A percentile compares a stretch with the other conserved stretches of the same genome.
These are phyloP conservation scores for Kodamaea arcana DNA, from an alignment of 1,139 yeast species.

Conservation along the genomic window DNA sequence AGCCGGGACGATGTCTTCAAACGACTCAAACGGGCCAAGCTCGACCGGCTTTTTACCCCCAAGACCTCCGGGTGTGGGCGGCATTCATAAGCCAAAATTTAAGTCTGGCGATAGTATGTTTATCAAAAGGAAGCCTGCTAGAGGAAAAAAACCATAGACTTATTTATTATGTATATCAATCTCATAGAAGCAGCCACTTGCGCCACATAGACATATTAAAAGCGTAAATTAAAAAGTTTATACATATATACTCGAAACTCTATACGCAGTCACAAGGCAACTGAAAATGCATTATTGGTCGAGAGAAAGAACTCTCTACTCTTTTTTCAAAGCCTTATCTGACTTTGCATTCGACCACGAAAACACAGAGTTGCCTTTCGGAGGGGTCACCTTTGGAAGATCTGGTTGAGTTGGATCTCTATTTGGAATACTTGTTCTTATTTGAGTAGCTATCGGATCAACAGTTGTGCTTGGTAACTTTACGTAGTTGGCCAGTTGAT, in stretches of 20 bases:
- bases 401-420: neutral
- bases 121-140: neutral
- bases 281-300: too few relatives aligned
- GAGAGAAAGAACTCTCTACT: too few relatives aligned
- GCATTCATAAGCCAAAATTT: neutral
- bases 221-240: too few relatives aligned
- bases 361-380: conserved; percentile 1
- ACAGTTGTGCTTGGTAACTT: too few relatives aligned
- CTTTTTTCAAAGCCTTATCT: neutral
- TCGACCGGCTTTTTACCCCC: conserved; percentile 3
- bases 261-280: too few relatives aligned
- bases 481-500: too few relatives aligned
- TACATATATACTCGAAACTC: too few relatives aligned
- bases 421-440: neutral
- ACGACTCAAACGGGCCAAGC: neutral
- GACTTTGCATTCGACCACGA: neutral
- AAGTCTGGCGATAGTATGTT: neutral
- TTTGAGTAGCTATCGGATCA: too few relatives aligned
- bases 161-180: too few relatives aligned
- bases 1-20: neutral
- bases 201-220: too few relatives aligned
- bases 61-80: neutral
- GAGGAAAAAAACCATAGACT: too few relatives aligned
- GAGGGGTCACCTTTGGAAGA: conserved; percentile 1
- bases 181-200: too few relatives aligned